Evolutionary conservation across 2,329 filamentous ascomycete species (phyloP), one percentile per base, ranked within the genome.

Genomic region (Falciphora oryzae): DNA sequence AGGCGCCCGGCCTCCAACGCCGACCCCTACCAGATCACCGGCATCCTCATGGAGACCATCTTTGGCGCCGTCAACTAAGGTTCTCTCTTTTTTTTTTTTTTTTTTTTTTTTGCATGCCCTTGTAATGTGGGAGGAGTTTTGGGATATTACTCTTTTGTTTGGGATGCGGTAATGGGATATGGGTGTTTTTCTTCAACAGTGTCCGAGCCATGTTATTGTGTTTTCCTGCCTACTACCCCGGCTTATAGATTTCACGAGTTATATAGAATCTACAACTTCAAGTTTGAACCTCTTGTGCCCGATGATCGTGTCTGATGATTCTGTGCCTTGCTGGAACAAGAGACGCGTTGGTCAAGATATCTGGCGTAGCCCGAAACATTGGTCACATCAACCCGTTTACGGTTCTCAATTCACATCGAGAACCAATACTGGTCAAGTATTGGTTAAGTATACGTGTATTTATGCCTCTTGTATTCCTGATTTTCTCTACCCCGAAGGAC

Each of bases 1-100:
- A 81, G 86, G 73, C 80, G 86, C 73, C 86, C 86, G 66, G 90
- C 90, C 65, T 90, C 87, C 75, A 93, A 93, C 77, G 90, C 85
- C 70, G 89, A 92, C 79, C 90, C 90, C 66, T 63, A 63, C 18
- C 62, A 63, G 80, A 80, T 82, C 66, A 89, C 65, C 18, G 73
- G 73, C 65, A 75, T 75, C 63, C 73, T 75, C 44, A 73, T 75
- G 72, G 73, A 75, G 71, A 74, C 73, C 65, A 69, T 63, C 58
- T 58, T 61, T 56, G 63, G 63, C 27, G 57, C 63, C 29, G 38
- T 64, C 27, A 57, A 64, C 50, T 64, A 64, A 27, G 10, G n/a
- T n/a, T n/a, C n/a, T n/a, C n/a, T n/a, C n/a, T n/a, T n/a, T n/a
- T n/a, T n/a, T n/a, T n/a, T n/a, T n/a, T n/a, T n/a, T n/a, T n/a